Evolutionary conservation across 352 stramenopile genomes (phyloP), one percentile per base, ranked within the genome.

Genomic region (Phytophthora niederhauseri): DNA sequence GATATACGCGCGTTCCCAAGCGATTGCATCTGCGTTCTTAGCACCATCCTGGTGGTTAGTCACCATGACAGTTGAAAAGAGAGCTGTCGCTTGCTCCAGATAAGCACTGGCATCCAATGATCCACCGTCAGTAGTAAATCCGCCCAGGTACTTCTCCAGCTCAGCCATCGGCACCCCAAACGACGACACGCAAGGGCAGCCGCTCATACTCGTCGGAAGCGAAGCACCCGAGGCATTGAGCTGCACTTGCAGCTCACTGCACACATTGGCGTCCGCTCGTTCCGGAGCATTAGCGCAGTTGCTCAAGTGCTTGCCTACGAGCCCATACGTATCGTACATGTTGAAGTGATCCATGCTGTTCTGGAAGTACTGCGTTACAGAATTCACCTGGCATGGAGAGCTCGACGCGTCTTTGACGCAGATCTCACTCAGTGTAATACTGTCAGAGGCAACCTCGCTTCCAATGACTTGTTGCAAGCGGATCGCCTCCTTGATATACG

Each of bases 1-100:
- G 52, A 95, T 82, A 66, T 81, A 93, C 6, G 66, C 72, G 20
- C 82, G 84, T 50, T 95, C 87, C 87, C 87, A 95, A 24, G 74
- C 43, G 24, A 92, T 78, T 11, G 85, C 80, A 12, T 79, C 68
- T 1, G 73, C 50, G 31, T 90, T 90, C 8, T 72, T 66, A 0
- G 38, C 54, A 15, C 63, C 49, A 8, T 89, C 72, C 17, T 81
- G 73, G 34, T 86, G 73, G 48, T 91, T 90, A n/a, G 78, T 82
- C 54, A 89, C 77, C 9, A 83, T 17, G 31, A 72, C 67, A 19
- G 78, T 85, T 9, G 73, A 80, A 19, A 88, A 62, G 2, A 93
- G 48, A 3, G 83, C 66, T 11, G 75, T 83, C 2, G 78, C 81
- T 46, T 88, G 51, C 12, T 83, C 73, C 19, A 85, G 59, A 9